Percentiles rank a stretch among this genome's conserved stretches.
These are phyloP conservation scores for Salix arbutifolia DNA, from an alignment of 345 rosid genomes.

Conservation along the genomic window DNA sequence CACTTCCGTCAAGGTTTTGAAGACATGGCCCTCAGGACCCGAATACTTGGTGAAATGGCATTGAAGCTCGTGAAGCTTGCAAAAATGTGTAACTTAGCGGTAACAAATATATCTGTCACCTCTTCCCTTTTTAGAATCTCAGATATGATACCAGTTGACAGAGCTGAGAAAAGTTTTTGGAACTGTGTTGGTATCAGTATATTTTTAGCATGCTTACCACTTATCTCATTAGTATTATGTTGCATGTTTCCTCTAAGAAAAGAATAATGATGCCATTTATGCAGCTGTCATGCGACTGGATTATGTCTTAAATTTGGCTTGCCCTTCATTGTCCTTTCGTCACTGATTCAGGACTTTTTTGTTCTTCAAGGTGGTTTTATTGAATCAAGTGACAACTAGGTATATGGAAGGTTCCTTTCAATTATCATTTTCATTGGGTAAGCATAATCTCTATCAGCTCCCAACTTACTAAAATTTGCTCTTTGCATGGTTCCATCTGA, in stretches of 20 bases:
- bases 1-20: conserved; percentile 97
- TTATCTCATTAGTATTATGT: no score
- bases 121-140: neutral
- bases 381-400: conserved; percentile 92
- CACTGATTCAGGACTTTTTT: neutral
- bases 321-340: neutral
- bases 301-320: neutral
- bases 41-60: conserved; percentile 73
- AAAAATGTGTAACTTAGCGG: conserved; percentile 71
- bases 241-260: no score
- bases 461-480: neutral
- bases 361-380: conserved; percentile 62
- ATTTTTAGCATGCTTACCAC: neutral
- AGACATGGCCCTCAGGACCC: conserved; percentile 75
- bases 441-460: conserved; percentile 9
- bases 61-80: conserved; percentile 88
- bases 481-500: neutral
- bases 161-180: neutral
- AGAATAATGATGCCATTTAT: neutral
- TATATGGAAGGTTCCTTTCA: conserved; percentile 72
- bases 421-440: conserved; percentile 82
- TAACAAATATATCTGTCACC: conserved; percentile 24
- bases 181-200: neutral
- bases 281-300: neutral
- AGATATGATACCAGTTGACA: neutral